These are phyloP conservation scores for Zymoseptoria crescenta DNA, from an alignment of 2,329 filamentous ascomycete genomes.

Conservation along the genomic window DNA sequence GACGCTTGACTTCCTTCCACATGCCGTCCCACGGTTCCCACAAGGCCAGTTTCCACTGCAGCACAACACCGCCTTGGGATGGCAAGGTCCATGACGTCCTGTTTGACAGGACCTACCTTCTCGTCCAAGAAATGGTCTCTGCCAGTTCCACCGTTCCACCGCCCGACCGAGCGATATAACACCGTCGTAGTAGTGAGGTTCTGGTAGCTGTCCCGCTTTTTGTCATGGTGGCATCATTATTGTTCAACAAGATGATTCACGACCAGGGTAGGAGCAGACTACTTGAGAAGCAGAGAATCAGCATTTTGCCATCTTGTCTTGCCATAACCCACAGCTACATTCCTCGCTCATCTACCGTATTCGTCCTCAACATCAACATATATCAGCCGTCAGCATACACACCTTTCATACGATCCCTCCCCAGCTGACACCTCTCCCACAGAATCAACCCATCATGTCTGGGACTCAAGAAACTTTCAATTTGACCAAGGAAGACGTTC, in stretches of 20 bases:
- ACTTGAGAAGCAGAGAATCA: not conserved
- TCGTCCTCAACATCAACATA: not conserved
- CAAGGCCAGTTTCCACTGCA: no score
- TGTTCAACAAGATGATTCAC: not conserved
- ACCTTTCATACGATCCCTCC: not conserved
- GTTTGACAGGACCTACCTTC: not conserved
- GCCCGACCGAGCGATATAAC: not conserved
- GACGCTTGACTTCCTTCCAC: not conserved
- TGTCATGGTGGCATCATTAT: not conserved
- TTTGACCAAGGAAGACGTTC: slow-evolving; percentile 42
- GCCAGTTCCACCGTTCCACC: no score
- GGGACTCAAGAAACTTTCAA: slow-evolving; percentile 38
- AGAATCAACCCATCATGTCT: slow-evolving; percentile 21
- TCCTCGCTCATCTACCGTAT: not conserved
- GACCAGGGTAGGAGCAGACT: not conserved
- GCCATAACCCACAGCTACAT: not conserved
- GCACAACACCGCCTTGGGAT: not conserved
- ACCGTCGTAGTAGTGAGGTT: not conserved
- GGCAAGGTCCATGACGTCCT: not conserved
- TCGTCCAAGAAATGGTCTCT: no score
- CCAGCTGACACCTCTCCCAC: not conserved
- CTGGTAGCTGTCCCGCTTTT: not conserved
- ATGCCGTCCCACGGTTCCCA: no score
- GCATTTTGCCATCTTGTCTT: not conserved
- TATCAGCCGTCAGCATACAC: slow-evolving; percentile 1